These are phyloP conservation scores for Sophora flavescens DNA, from an alignment of 306 rosid genomes.

Conservation along the genomic window DNA sequence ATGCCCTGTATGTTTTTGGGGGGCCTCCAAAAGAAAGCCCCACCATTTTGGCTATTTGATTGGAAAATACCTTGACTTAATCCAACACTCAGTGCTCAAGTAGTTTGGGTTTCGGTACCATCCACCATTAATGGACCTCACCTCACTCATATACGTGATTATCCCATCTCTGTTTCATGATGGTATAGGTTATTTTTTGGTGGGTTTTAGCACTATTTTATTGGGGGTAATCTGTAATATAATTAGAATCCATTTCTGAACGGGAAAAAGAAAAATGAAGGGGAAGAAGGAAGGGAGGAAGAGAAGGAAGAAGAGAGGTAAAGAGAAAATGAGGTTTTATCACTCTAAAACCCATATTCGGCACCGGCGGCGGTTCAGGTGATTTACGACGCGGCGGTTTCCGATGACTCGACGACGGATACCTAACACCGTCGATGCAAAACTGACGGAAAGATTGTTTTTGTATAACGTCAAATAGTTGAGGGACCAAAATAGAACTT, in stretches of 20 bases:
- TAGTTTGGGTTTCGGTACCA: slow-evolving; percentile 32
- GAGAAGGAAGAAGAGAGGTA: too few species aligned
- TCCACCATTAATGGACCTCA: slow-evolving; percentile 15
- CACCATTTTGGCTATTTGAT: slow-evolving; percentile 25
- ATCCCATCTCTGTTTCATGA: background rate
- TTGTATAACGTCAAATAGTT: too few species aligned
- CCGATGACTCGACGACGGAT: too few species aligned
- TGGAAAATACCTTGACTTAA: slow-evolving; percentile 44
- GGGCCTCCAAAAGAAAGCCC: background rate
- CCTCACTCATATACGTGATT: background rate
- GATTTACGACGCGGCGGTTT: too few species aligned
- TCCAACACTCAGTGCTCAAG: slow-evolving; percentile 34
- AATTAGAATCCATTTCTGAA: background rate
- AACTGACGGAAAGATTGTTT: too few species aligned
- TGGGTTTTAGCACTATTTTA: background rate
- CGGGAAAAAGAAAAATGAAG: background rate
- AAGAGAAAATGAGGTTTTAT: too few species aligned
- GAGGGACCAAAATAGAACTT: too few species aligned
- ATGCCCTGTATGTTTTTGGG: slow-evolving; percentile 36
- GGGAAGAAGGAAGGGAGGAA: too few species aligned
- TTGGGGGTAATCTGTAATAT: background rate
- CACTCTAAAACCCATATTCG: too few species aligned
- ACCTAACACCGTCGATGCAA: too few species aligned
- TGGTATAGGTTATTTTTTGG: background rate
- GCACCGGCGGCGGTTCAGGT: too few species aligned